These are phyloP conservation scores for Yamadazyma olivae DNA, from an alignment of 805 yeast genomes.

Conservation along the genomic window DNA sequence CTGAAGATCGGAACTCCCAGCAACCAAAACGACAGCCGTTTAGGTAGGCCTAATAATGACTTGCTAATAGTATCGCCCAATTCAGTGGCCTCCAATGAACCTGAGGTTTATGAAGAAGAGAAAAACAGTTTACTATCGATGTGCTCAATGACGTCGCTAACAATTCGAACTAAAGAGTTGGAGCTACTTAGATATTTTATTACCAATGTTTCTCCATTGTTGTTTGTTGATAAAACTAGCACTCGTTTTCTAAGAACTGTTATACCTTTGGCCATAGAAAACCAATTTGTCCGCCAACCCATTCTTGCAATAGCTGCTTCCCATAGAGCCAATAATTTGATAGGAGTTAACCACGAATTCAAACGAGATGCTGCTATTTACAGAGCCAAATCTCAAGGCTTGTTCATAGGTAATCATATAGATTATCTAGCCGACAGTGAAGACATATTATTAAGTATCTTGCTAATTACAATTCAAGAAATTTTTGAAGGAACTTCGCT, in stretches of 20 bases:
- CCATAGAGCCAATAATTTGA: constrained; percentile 14
- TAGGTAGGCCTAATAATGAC: too few species aligned
- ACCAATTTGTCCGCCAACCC: constrained; percentile 18
- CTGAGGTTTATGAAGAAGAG: constrained; percentile 12
- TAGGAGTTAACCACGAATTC: constrained; percentile 3
- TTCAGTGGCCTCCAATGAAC: constrained; percentile 2
- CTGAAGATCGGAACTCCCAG: neutral
- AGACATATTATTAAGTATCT: constrained; percentile 15
- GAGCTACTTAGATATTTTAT: constrained; percentile 19
- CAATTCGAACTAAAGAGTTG: constrained; percentile 10
- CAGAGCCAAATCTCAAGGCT: constrained; percentile 14
- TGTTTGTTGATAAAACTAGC: constrained; percentile 22
- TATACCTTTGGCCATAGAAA: constrained; percentile 18
- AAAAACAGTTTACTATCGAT: constrained; percentile 6
- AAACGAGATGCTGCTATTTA: constrained; percentile 9
- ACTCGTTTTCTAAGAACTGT: constrained; percentile 19
- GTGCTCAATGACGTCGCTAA: constrained; percentile 7
- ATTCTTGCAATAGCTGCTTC: constrained; percentile 23
- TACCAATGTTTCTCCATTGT: constrained; percentile 18
- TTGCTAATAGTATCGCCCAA: constrained; percentile 5
- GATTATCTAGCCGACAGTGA: constrained; percentile 13
- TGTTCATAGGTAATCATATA: constrained; percentile 9
- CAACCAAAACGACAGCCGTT: neutral
- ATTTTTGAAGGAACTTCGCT: constrained; percentile 23
- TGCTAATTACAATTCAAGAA: constrained; percentile 20